Percentiles rank a stretch among this genome's conserved stretches.
Conservation (phyloP, 305 asterid species). For the Fraxinus nigra region DNA sequence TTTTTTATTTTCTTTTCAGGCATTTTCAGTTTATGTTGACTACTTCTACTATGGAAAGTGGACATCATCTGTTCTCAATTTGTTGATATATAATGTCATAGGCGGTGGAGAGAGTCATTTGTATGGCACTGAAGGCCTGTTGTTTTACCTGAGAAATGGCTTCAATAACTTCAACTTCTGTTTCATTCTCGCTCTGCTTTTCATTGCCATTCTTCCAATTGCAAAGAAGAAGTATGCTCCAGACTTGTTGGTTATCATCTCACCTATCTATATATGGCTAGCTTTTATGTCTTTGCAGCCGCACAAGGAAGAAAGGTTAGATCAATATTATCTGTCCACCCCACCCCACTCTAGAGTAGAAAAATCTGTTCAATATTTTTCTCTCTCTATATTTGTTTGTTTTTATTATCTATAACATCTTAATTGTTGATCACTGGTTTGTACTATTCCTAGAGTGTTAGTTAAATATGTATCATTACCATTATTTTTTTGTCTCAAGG, state of each 20-base stretch:
- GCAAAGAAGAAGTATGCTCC: conserved; percentile 78
- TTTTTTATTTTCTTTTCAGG: conserved; percentile 40
- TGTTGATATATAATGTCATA: conserved; percentile 74
- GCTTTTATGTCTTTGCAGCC: conserved; percentile 98
- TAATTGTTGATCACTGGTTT: conserved; percentile 10
- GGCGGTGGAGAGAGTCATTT: conserved; percentile 98
- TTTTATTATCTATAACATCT: conserved; percentile 9
- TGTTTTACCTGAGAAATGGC: conserved; percentile 79
- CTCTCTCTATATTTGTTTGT: background rate
- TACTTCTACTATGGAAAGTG: conserved; percentile 72
- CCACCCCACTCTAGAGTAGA: background rate
- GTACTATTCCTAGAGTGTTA: conserved; percentile 8
- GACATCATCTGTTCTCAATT: conserved; percentile 88
- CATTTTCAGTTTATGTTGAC: conserved; percentile 68
- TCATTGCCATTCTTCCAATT: conserved; percentile 65
- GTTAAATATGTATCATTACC: background rate
- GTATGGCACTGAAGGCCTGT: conserved; percentile 85
- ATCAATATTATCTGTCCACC: conserved; percentile 4
- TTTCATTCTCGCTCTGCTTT: conserved; percentile 83
- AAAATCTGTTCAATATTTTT: background rate
- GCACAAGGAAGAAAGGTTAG: conserved; percentile 96
- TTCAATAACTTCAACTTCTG: conserved; percentile 93
- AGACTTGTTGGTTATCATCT: conserved; percentile 70
- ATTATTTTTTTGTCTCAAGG: background rate
- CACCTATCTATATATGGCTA: conserved; percentile 89